phyloP scores from a whole-genome alignment of 192 early-diverging fungal species.

The Linderina pennispora region DNA sequence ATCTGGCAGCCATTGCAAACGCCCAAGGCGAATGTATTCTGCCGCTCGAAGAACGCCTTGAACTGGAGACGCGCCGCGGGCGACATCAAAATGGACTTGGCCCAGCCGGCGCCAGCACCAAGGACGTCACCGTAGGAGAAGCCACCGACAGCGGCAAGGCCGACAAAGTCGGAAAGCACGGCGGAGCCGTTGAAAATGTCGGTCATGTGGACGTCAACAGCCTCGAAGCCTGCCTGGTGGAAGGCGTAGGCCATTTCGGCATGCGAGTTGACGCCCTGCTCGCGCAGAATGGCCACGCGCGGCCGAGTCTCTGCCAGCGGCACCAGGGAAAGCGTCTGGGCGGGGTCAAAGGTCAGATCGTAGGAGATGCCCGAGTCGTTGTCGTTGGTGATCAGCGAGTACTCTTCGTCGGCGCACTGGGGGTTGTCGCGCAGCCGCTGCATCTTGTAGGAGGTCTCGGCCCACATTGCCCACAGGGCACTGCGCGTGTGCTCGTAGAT shows the following conservation, averaged over 20 bases:
- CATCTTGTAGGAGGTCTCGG: constrained; percentile 87
- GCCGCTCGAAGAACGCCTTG: constrained; percentile 69
- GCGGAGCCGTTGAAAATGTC: constrained; percentile 71
- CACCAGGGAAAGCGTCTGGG: constrained; percentile 15
- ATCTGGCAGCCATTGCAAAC: constrained; percentile 99
- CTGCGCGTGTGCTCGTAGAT: constrained; percentile 57
- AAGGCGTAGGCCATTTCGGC: constrained; percentile 95
- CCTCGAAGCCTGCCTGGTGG: constrained; percentile 86
- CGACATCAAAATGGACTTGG: constrained; percentile 82
- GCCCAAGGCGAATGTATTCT: constrained; percentile 92
- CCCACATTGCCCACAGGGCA: constrained; percentile 78
- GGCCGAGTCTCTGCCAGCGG: constrained; percentile 46
- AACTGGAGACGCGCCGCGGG: constrained; percentile 66
- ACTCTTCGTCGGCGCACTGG: constrained; percentile 79
- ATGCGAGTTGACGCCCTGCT: constrained; percentile 97
- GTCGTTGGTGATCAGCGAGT: constrained; percentile 58
- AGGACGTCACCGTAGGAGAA: constrained; percentile 99
- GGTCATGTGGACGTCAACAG: constrained; percentile 98
- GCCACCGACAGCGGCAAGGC: constrained; percentile 92
- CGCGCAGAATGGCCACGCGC: constrained; percentile 89
- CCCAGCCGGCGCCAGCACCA: constrained; percentile 99
- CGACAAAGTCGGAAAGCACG: constrained; percentile 65
- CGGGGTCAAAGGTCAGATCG: constrained; percentile 71
- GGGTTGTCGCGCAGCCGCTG: constrained; percentile 89
- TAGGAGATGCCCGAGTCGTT: constrained; percentile 75